Evolutionary conservation across 257 asterid species (phyloP).

Genomic region (Solanum chilense): DNA sequence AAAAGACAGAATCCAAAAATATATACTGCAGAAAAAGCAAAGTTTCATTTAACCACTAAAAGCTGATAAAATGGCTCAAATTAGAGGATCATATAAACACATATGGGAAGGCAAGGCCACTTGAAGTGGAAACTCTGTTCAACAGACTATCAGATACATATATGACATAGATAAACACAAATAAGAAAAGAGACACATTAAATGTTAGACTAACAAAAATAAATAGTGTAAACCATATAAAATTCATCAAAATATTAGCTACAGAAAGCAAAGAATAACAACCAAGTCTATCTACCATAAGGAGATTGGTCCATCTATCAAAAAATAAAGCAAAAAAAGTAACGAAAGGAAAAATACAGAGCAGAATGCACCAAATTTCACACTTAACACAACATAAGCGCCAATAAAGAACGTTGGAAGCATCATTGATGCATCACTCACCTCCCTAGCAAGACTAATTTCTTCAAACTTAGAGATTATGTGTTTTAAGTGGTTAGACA

Average conservation of each 20-base stretch:
- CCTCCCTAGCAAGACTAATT: neutral
- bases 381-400: neutral
- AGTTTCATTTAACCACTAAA: neutral
- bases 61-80: neutral
- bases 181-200: neutral
- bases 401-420: neutral
- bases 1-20: neutral
- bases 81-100: neutral
- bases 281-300: neutral
- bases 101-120: neutral
- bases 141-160: neutral
- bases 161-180: neutral
- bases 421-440: neutral
- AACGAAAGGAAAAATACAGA: neutral
- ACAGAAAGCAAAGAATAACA: neutral
- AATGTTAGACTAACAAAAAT: neutral
- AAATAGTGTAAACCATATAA: neutral
- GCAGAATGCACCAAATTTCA: neutral
- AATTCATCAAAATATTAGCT: neutral
- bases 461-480: neutral
- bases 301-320: neutral
- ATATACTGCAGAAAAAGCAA: neutral
- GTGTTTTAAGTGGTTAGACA: neutral
- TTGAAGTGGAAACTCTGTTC: neutral
- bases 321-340: neutral